Base-by-base conservation (phyloP, 1,139 yeast genomes). In the Taphrina flavorubra region DNA sequence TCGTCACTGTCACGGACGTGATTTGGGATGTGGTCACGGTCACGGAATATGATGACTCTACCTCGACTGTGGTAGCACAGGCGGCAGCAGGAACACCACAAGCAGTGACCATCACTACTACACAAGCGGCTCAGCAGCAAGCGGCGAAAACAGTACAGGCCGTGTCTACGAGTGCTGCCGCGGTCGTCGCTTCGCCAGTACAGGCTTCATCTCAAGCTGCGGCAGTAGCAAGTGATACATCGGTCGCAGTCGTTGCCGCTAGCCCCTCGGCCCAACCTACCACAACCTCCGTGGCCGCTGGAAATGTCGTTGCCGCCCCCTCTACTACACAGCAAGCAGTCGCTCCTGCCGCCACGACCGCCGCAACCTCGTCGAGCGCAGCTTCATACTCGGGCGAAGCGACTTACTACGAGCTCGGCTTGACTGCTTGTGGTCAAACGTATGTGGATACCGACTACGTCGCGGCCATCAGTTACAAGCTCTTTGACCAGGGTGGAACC, bases 401-500 rank as follows among this genome's bases (percentile, higher is more conserved):
- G 72, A 86, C 90, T 68, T 86, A 77, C 81, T 86, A 84, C 79
- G 78, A 79, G 63, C 78, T 85, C 39, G 88, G 86, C 31, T 77
- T 86, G 70, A 90, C 89, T 69, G 86, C 90, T 39, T 86, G 90
- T 78, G 90, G 90, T 61, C 71, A 73, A 69, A 77, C 80, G 71
- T 82, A 77, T 78, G 67, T 79, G 39, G 86, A 82, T 73, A 57
- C 80, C 34, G 89, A 87, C 74, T 77, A 77, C 72, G 82, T 86
- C 73, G 81, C 78, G 59, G 82, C 82, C 58, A 76, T 78, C 72
- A 79, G 78, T 73, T 72, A 70, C 68, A 75, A 71, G 55, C 79
- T 78, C 75, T 79, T 78, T 73, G 72, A 74, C 69, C 72, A 74
- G 60, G 72, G 70, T 47, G 60, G 68, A 64, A 74, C 77, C 46